Base-by-base conservation (phyloP, 169 alveolate genomes). In the Plasmodium malariae region DNA sequence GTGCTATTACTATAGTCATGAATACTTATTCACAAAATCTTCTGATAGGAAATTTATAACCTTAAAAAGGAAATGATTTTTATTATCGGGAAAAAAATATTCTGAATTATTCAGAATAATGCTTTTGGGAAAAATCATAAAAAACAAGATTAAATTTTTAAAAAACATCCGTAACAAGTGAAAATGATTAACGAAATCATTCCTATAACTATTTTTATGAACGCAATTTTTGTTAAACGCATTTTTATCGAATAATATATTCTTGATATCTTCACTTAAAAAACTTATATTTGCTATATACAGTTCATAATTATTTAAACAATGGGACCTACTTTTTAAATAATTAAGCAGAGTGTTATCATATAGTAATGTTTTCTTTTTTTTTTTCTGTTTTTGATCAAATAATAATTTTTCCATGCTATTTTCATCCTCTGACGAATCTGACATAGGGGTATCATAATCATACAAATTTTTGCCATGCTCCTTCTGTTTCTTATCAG, bases 291-390 rank as follows among this genome's bases (percentile, higher is more conserved):
- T 70, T 7, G 62, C 92, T 57, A 86, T 48, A 40, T 55, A 86
- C 32, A 86, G 32, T 49, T 86, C 70, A 72, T 69, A 70, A 70
- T 70, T 86, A 36, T 45, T 86, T 55, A 86, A n/a, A 54, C 69
- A 57, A 40, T 55, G 21, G 57, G 36, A 32, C 49, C 70, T 70
- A 72, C 30, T 69, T 37, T 68, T 86, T 34, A 86, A 43, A 86
- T 86, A 86, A 62, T 86, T 86, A 21, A 86, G 21, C 54, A 86
- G 3, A 17, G 54, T 71, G 43, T 36, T 59, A 11, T 86, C 92
- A 72, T 86, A 86, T 12, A 86, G 49, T 86, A 86, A 49, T 55
- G 14, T 37, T 70, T 86, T 86, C 45, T 69, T 68, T 30, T 86
- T 86, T 5, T 86, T 68, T 11, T 63, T 70, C 30, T 71, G 86